phyloP scores from a whole-genome alignment of 73 alveolate genomes.

The Paramecium sexaurelia region DNA sequence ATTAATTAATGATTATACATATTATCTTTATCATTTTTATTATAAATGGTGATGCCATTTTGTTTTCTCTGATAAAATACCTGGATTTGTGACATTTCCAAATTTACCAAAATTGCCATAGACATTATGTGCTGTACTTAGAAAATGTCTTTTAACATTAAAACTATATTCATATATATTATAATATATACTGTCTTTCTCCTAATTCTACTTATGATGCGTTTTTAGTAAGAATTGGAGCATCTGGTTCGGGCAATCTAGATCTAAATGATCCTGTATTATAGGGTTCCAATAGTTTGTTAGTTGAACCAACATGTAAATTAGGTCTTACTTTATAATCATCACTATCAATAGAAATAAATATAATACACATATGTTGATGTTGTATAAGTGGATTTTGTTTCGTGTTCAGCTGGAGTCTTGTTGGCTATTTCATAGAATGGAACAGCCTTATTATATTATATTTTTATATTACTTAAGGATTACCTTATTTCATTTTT shows the following conservation, averaged over 20 bases:
- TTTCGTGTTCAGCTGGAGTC: slow-evolving; percentile 58
- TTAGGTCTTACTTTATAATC: slow-evolving; percentile 65
- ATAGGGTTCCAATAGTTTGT: slow-evolving; percentile 63
- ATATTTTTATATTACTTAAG: slow-evolving; percentile 6
- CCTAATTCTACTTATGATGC: slow-evolving; percentile 70
- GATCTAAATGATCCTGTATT: slow-evolving; percentile 54
- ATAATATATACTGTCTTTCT: slow-evolving; percentile 61
- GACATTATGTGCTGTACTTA: slow-evolving; percentile 66
- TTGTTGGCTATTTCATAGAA: slow-evolving; percentile 61
- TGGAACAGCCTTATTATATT: slow-evolving; percentile 54
- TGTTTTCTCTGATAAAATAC: slow-evolving; percentile 63
- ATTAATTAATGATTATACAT: background rate
- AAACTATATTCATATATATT: background rate
- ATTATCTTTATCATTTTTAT: slow-evolving; percentile 48
- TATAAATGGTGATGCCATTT: slow-evolving; percentile 70
- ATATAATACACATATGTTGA: background rate
- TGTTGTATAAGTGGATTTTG: slow-evolving; percentile 5
- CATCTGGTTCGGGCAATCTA: slow-evolving; percentile 66
- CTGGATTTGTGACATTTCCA: slow-evolving; percentile 67
- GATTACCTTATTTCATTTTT: slow-evolving; percentile 53
- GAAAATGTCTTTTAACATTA: slow-evolving; percentile 60
- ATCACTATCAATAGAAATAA: background rate
- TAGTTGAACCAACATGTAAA: slow-evolving; percentile 61
- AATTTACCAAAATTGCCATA: slow-evolving; percentile 70
- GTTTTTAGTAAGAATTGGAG: slow-evolving; percentile 58